These are phyloP conservation scores for Penicillium thymicola DNA, from an alignment of 2,329 filamentous ascomycete species.

Conservation along the genomic window DNA sequence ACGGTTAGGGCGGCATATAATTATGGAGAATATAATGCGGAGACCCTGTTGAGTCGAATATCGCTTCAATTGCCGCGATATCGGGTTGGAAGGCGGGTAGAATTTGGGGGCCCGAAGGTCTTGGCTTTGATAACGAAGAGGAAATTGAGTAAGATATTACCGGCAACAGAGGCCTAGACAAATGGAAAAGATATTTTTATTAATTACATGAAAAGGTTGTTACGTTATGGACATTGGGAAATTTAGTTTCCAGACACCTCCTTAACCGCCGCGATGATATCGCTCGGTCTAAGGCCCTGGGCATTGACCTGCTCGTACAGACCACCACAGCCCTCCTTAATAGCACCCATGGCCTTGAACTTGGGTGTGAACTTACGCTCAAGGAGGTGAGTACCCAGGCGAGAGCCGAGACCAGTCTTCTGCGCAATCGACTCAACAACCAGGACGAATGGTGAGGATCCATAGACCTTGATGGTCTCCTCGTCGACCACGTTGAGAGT, in stretches of 20 bases:
- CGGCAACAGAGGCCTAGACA: no score
- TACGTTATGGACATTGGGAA: not conserved
- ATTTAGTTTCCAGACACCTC: slow-evolving; percentile 21
- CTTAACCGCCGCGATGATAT: slow-evolving; percentile 33
- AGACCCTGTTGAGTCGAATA: not conserved
- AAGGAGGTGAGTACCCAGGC: slow-evolving; percentile 36
- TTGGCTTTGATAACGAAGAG: not conserved
- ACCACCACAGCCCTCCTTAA: slow-evolving; percentile 40
- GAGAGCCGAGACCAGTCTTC: slow-evolving; percentile 41
- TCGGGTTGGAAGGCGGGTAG: not conserved
- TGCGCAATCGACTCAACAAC: slow-evolving; percentile 40
- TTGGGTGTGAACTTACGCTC: slow-evolving; percentile 38
- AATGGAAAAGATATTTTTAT: not conserved
- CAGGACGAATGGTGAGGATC: slow-evolving; percentile 36
- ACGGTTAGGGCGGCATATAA: not conserved
- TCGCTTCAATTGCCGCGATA: not conserved
- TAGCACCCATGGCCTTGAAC: slow-evolving; percentile 37
- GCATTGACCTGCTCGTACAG: slow-evolving; percentile 39
- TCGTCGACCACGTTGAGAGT: slow-evolving; percentile 41
- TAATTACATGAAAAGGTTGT: slow-evolving; percentile 1
- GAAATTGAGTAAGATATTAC: not conserved
- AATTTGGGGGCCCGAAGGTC: not conserved
- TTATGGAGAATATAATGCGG: not conserved
- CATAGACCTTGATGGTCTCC: slow-evolving; percentile 37
- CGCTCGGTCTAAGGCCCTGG: slow-evolving; percentile 37